Evolutionary conservation across 305 asterid genomes (phyloP), one percentile per base, ranked within the genome.

Genomic region (Striga hermonthica): DNA sequence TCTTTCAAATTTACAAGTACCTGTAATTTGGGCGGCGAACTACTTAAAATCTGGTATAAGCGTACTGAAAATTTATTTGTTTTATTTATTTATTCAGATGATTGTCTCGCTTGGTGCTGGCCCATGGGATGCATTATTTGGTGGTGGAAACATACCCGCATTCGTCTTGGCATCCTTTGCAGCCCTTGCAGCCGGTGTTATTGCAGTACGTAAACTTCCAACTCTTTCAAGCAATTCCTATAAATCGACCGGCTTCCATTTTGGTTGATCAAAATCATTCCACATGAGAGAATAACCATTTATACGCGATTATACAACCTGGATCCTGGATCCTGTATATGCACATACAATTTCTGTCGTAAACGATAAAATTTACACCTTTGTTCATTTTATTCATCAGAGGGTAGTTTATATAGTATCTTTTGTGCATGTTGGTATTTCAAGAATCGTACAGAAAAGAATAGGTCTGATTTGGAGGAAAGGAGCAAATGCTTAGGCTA

Each of bases 41-140:
- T 22, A 22, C 31, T 22, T 22, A 54, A 40, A 66, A 40, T 67
- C 61, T 48, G 22, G 15, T 57, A 10, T 48, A 47, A 65, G 16
- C 69, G 69, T 66, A 60, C 57, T 48, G 47, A 63, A 44, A n/a
- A 16, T 61, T 57, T 50, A 45, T 14, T 44, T 62, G 49, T 64
- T 8, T 65, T 4, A 57, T 56, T 68, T 4, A 39, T 39, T 39
- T 7, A 45, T 54, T 34, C 15, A 94, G 97, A 94, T 91, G 99
- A 72, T 91, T 11, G 87, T 94, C 12, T 94, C 99, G 65, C 97
- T 94, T 66, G 99, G 99, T 37, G 98, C 99, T 9, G 99, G 99
- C 47, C 99, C 99, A 47, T 94, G 98, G 97, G 98, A 94, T 79
- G 98, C 96, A 64, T 79, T 94, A 69, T 91, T 94, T 71, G 99